A percentile compares a stretch with the other conserved stretches of the same genome.
These are phyloP conservation scores for Bidens hawaiensis DNA, from an alignment of 140 eudicot genomes.

Conservation along the genomic window DNA sequence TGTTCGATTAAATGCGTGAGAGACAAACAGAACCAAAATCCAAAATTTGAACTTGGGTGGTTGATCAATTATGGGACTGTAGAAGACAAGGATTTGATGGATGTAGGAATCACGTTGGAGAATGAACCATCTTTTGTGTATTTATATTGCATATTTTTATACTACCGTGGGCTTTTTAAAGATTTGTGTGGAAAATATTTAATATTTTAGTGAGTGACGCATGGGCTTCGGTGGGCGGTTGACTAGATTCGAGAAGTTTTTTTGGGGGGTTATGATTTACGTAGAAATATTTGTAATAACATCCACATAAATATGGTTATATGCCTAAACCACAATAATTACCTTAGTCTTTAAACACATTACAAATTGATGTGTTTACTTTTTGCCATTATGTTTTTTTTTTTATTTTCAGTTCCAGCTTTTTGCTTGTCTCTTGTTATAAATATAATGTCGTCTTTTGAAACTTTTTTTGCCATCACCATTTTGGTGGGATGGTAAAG, in stretches of 20 bases:
- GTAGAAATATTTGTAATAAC: neutral
- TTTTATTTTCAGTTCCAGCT: too few relatives aligned
- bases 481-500: too few relatives aligned
- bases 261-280: neutral
- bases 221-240: constrained; percentile 16
- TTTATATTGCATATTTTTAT: neutral
- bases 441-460: too few relatives aligned
- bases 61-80: neutral
- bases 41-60: constrained; percentile 5
- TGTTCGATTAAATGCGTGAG: constrained; percentile 23
- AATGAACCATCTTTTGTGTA: neutral
- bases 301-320: neutral
- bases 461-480: too few relatives aligned
- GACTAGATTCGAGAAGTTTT: constrained; percentile 7
- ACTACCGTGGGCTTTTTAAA: constrained; percentile 8
- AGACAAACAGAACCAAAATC: neutral
- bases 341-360: neutral
- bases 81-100: neutral
- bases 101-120: constrained; percentile 27
- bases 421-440: too few relatives aligned
- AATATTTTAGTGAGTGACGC: constrained; percentile 2
- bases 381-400: too few relatives aligned
- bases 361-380: neutral
- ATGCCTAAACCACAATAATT: neutral
- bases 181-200: neutral